Conservation (phyloP, 306 rosid genomes). For the Herpetospermum pedunculosum region DNA sequence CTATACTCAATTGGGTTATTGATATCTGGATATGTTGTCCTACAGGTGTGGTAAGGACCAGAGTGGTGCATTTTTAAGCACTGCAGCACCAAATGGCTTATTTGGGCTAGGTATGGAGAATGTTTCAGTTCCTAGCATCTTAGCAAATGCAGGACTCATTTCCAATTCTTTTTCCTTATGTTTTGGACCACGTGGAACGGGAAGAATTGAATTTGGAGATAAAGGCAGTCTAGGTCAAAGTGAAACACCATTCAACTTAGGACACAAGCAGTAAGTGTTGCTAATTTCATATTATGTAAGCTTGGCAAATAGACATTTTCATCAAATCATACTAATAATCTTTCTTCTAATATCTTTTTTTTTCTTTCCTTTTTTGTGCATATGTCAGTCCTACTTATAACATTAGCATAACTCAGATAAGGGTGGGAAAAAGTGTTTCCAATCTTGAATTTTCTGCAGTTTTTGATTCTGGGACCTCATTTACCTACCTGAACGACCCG, state of each 20-base stretch:
- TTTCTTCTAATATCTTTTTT: neutral
- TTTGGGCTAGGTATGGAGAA: constrained; percentile 70
- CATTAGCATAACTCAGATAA: constrained; percentile 60
- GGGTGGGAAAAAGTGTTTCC: constrained; percentile 26
- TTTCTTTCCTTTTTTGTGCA: neutral
- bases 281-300: neutral
- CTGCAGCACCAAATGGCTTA: constrained; percentile 84
- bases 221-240: constrained; percentile 35
- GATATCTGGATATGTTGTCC: constrained; percentile 22
- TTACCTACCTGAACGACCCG: constrained; percentile 65
- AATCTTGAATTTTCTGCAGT: constrained; percentile 54
- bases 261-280: constrained; percentile 36
- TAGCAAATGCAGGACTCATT: constrained; percentile 48
- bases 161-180: constrained; percentile 90
- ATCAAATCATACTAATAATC: constrained; percentile 12
- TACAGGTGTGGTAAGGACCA: constrained; percentile 76
- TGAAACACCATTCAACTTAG: constrained; percentile 56
- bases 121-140: constrained; percentile 72
- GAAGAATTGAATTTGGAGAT: constrained; percentile 12
- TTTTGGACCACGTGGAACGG: constrained; percentile 34
- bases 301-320: neutral
- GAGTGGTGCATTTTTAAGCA: constrained; percentile 57
- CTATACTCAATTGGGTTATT: constrained; percentile 8
- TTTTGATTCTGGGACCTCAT: constrained; percentile 84
- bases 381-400: constrained; percentile 57